A percentile compares a stretch with the other conserved stretches of the same genome.
Conservation (phyloP, 2,329 filamentous ascomycete species). For the Diaporthe sp. region DNA sequence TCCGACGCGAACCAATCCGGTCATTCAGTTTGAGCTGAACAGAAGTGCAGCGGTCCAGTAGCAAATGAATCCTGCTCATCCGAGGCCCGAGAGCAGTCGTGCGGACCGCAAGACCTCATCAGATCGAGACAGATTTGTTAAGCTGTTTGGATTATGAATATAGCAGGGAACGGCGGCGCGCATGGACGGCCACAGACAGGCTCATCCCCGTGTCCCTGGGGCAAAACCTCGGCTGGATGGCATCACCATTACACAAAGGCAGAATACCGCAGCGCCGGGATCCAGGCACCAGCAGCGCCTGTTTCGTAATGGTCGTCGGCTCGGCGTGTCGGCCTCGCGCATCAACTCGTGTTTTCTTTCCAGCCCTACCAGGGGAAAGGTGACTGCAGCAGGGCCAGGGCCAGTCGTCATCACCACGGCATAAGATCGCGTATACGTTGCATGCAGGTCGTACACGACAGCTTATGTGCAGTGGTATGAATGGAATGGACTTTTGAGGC, state of each 20-base stretch:
- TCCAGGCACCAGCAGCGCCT: constrained; percentile 1
- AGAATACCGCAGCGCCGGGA: not conserved
- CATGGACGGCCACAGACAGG: not conserved
- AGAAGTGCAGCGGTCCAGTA: not conserved
- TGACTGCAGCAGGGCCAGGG: not conserved
- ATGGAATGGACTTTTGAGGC: not conserved
- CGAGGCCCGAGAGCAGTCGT: not conserved
- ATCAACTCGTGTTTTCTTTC: not conserved
- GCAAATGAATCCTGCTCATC: not conserved
- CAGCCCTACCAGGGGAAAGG: constrained; percentile 13
- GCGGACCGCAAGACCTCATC: not conserved
- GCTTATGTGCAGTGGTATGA: not conserved
- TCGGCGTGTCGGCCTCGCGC: not conserved
- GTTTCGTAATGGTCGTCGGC: constrained; percentile 7
- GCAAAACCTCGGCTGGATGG: not conserved
- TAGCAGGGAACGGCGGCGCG: not conserved
- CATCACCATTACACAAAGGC: not conserved
- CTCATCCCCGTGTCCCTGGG: not conserved
- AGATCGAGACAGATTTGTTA: constrained; percentile 1
- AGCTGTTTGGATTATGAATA: not conserved
- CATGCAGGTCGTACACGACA: not conserved
- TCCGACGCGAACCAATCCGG: not conserved
- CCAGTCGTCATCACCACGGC: constrained; percentile 7
- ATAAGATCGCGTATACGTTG: not conserved
- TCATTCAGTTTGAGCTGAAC: not conserved